Percentiles rank a stretch among this genome's conserved stretches.
These are phyloP conservation scores for Rhodotorula kratochvilovae DNA, from an alignment of 768 basidiomycete species.

Conservation along the genomic window DNA sequence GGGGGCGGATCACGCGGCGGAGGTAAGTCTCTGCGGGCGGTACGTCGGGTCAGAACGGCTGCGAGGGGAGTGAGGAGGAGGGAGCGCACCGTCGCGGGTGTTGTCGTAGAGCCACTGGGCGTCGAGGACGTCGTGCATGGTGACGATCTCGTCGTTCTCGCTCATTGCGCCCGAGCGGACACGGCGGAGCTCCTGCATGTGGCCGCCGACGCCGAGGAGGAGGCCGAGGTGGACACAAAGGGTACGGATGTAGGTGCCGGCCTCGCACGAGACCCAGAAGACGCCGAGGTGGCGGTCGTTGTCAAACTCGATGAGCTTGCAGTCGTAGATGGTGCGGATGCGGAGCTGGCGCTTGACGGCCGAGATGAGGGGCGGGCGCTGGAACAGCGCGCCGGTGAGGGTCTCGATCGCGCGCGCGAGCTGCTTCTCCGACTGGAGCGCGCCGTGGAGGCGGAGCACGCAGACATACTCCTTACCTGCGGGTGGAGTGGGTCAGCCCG, in stretches of 20 bases:
- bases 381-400: conserved; percentile 94
- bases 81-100: conserved; percentile 76
- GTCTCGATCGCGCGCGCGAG: conserved; percentile 93
- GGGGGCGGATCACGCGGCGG: conserved; percentile 84
- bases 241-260: conserved; percentile 76
- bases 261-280: conserved; percentile 98
- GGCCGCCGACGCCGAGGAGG: conserved; percentile 92
- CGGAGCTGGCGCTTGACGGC: conserved; percentile 97
- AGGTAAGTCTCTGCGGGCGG: conserved; percentile 76
- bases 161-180: conserved; percentile 93
- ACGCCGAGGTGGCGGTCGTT: conserved; percentile 93
- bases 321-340: conserved; percentile 93
- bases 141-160: conserved; percentile 96
- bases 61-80: background rate
- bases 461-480: conserved; percentile 94
- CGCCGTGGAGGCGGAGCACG: conserved; percentile 84
- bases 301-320: conserved; percentile 91
- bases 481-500: background rate
- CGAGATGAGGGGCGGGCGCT: conserved; percentile 96
- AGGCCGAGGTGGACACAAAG: conserved; percentile 95
- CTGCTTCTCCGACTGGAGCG: conserved; percentile 71
- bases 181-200: conserved; percentile 97
- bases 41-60: background rate
- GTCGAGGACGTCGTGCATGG: conserved; percentile 99
- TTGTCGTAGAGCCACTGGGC: conserved; percentile 99